Evolutionary conservation across 1,284 basidiomycete species (phyloP).

Genomic region (Serendipita sp.): DNA sequence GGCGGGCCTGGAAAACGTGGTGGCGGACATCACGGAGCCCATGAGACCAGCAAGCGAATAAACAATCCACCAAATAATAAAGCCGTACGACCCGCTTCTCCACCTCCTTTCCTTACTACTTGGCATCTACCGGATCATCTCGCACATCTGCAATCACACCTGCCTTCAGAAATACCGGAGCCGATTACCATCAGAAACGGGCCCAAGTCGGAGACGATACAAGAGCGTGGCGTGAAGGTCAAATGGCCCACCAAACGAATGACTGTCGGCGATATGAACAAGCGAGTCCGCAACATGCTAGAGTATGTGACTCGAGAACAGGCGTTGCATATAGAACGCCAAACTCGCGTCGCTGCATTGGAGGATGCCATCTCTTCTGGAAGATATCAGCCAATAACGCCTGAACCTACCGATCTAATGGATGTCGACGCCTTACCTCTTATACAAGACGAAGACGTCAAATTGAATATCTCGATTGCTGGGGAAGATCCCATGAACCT

Average conservation of each 20-base stretch:
- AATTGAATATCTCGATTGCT: not conserved
- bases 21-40: conserved; percentile 7
- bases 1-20: conserved; percentile 3
- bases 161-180: conserved; percentile 61
- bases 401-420: conserved; percentile 2
- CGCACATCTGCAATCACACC: conserved; percentile 69
- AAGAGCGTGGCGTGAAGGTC: conserved; percentile 82
- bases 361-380: conserved; percentile 22
- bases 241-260: conserved; percentile 89
- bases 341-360: conserved; percentile 51
- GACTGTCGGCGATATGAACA: conserved; percentile 94
- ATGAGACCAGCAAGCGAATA: conserved; percentile 7
- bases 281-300: conserved; percentile 78
- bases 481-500: not conserved
- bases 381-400: conserved; percentile 2
- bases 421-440: not conserved
- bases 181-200: conserved; percentile 54
- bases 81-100: conserved; percentile 36
- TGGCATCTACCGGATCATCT: conserved; percentile 95
- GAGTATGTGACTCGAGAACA: conserved; percentile 87
- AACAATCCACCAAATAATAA: not conserved
- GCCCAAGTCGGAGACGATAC: conserved; percentile 17
- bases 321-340: conserved; percentile 57
- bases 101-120: conserved; percentile 59
- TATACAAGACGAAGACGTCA: not conserved